A percentile compares a stretch with the other conserved stretches of the same genome.
These are phyloP conservation scores for Ichthyophonus hoferi DNA, from an alignment of 208 protist species.

Conservation along the genomic window DNA sequence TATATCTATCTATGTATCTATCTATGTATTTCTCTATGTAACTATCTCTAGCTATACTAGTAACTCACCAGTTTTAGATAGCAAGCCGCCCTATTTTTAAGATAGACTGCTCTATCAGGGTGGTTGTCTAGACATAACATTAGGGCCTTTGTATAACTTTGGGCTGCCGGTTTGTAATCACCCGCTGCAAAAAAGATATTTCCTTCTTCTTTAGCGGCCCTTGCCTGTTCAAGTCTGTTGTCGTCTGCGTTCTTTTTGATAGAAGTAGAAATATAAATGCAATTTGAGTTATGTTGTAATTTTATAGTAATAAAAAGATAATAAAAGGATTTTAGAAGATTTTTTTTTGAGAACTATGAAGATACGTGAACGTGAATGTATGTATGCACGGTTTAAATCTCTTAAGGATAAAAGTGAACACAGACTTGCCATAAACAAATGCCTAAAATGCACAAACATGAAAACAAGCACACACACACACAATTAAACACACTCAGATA, in stretches of 20 bases:
- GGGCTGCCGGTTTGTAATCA: background rate
- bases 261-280: no score
- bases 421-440: no score
- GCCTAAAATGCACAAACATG: no score
- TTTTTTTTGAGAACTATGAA: background rate
- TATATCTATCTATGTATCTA: background rate
- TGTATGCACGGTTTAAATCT: no score
- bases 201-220: background rate
- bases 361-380: background rate
- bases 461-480: no score
- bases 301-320: background rate
- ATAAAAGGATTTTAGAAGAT: background rate
- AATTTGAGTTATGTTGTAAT: background rate
- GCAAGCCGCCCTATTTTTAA: background rate
- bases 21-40: background rate
- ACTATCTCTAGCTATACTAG: background rate
- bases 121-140: background rate
- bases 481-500: no score
- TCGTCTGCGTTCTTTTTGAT: background rate
- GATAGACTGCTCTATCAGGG: background rate
- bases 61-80: background rate
- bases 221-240: background rate
- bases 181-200: background rate
- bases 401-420: no score
- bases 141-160: background rate